Percentiles rank a stretch among this genome's conserved stretches.
Evolutionary conservation across 371 early-diverging fungal species (phyloP).

Genomic region (Mycotypha africana): DNA sequence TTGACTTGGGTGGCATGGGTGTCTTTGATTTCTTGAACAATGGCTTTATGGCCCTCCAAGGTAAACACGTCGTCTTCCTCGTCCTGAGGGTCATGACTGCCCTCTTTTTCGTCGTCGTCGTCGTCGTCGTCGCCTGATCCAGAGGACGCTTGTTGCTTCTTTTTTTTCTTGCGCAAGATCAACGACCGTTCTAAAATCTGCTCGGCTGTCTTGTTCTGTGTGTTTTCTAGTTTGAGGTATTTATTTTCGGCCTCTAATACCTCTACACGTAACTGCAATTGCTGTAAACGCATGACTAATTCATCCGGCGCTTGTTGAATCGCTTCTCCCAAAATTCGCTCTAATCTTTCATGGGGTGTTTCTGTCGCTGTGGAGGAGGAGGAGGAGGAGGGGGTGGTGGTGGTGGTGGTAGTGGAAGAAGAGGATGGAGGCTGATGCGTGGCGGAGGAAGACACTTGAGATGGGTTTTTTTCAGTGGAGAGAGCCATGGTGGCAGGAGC

Average conservation of each 20-base stretch:
- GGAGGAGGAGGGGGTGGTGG: conserved; percentile 1
- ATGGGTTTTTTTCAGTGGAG: too few species aligned
- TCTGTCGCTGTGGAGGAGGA: conserved; percentile 5
- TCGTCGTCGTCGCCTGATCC: background rate
- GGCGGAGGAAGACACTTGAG: background rate
- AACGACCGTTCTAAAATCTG: conserved; percentile 33
- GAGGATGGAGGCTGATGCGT: too few species aligned
- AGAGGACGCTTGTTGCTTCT: too few species aligned
- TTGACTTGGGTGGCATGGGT: conserved; percentile 17
- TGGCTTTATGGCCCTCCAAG: conserved; percentile 33
- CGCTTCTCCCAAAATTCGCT: conserved; percentile 32
- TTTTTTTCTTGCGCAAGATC: conserved; percentile 18
- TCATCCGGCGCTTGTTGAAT: conserved; percentile 36
- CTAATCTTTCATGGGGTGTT: conserved; percentile 26
- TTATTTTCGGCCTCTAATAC: conserved; percentile 52
- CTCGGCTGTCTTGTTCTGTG: conserved; percentile 35
- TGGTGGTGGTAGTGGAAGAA: background rate
- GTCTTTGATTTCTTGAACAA: conserved; percentile 33
- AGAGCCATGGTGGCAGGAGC: background rate
- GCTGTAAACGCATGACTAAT: conserved; percentile 42
- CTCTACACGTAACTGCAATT: conserved; percentile 44
- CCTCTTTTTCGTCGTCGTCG: conserved; percentile 4
- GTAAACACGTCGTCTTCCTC: conserved; percentile 18
- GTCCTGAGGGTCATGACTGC: too few species aligned
- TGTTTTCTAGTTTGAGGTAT: conserved; percentile 40